Conservation (phyloP, 371 early-diverging fungal genomes). For the Haplosporangium sp. region DNA sequence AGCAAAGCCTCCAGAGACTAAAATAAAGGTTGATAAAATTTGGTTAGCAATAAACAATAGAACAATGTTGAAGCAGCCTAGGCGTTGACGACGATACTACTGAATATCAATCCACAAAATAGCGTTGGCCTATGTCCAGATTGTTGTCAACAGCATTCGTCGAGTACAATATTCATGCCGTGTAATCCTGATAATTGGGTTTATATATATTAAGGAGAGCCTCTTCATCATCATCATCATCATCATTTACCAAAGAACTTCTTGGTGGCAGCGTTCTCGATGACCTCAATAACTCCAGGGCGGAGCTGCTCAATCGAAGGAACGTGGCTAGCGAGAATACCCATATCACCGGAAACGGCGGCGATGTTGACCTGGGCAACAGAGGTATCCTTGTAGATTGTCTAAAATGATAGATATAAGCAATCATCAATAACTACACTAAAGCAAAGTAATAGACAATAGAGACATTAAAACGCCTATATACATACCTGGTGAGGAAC, state of each 20-base stretch:
- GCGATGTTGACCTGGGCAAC: constrained; percentile 96
- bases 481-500: constrained; percentile 87
- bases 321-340: constrained; percentile 98
- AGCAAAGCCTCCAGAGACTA: constrained; percentile 97
- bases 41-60: not conserved
- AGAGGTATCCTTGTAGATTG: constrained; percentile 79
- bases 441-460: not conserved
- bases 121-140: not conserved
- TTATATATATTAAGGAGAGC: too few relatives aligned
- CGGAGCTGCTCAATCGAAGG: constrained; percentile 96
- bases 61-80: not conserved
- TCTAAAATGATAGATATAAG: constrained; percentile 41
- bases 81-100: not conserved
- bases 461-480: not conserved
- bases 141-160: too few relatives aligned
- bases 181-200: too few relatives aligned
- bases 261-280: constrained; percentile 80
- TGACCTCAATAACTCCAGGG: constrained; percentile 92
- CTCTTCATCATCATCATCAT: not conserved
- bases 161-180: too few relatives aligned
- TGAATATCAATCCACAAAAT: not conserved
- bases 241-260: constrained; percentile 90
- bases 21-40: not conserved
- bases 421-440: too few relatives aligned
- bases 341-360: constrained; percentile 96